Conservation (phyloP, 352 stramenopile species). For the Lagenidium giganteum region DNA sequence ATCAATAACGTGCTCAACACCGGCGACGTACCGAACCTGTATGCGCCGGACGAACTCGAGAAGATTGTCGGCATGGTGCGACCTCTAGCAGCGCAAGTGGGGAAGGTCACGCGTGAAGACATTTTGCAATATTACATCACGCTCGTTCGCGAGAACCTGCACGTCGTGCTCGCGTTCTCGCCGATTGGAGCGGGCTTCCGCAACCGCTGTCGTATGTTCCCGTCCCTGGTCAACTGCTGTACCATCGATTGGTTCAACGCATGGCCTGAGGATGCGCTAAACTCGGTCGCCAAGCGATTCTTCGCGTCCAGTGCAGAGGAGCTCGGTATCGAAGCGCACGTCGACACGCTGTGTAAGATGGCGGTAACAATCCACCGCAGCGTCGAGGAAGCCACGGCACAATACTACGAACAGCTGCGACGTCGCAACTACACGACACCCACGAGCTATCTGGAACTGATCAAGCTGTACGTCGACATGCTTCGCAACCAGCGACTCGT, state of each 20-base stretch:
- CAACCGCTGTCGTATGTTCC: slow-evolving; percentile 92
- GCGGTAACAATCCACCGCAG: slow-evolving; percentile 91
- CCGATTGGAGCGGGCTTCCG: slow-evolving; percentile 91
- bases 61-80: slow-evolving; percentile 86
- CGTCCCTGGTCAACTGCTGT: slow-evolving; percentile 92
- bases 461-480: slow-evolving; percentile 92
- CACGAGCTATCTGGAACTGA: slow-evolving; percentile 94
- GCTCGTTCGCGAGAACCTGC: slow-evolving; percentile 92
- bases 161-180: slow-evolving; percentile 91
- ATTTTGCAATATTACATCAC: slow-evolving; percentile 86
- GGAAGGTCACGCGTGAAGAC: slow-evolving; percentile 82
- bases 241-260: slow-evolving; percentile 97
- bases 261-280: slow-evolving; percentile 92
- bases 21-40: slow-evolving; percentile 92
- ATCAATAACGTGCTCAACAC: slow-evolving; percentile 95
- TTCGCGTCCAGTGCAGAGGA: slow-evolving; percentile 81
- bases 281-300: slow-evolving; percentile 88
- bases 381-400: slow-evolving; percentile 81
- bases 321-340: slow-evolving; percentile 83
- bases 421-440: slow-evolving; percentile 94
- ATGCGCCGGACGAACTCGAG: slow-evolving; percentile 87
- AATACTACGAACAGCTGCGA: slow-evolving; percentile 80
- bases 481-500: slow-evolving; percentile 80
- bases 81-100: slow-evolving; percentile 64
- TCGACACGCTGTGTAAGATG: slow-evolving; percentile 90